phyloP scores from a whole-genome alignment of 495 filamentous ascomycete species.

The Neurospora pannonica region DNA sequence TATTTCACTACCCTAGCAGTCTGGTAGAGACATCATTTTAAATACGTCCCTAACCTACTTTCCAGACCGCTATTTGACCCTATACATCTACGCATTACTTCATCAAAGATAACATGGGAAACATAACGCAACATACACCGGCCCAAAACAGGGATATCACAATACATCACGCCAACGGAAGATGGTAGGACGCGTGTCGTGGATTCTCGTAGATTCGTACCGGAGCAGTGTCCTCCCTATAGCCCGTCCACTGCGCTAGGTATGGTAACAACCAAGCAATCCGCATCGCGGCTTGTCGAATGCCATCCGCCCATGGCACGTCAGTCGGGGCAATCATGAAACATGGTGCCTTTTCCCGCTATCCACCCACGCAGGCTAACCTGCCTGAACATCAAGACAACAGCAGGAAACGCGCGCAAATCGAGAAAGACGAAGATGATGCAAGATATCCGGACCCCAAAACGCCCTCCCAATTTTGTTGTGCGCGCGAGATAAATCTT shows the following conservation, averaged over 20 bases:
- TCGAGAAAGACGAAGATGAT: slow-evolving; percentile 42
- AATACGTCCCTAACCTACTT: not conserved
- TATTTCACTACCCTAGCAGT: not conserved
- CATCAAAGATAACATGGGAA: not conserved
- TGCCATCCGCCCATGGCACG: slow-evolving; percentile 19
- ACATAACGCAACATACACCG: not conserved
- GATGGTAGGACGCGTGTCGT: slow-evolving; percentile 17
- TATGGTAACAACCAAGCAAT: slow-evolving; percentile 47
- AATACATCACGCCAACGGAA: slow-evolving; percentile 1
- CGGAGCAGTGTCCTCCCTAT: slow-evolving; percentile 39
- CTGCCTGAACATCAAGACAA: slow-evolving; percentile 28
- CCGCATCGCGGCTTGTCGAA: slow-evolving; percentile 42
- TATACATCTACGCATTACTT: not conserved
- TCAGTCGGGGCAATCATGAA: slow-evolving; percentile 34
- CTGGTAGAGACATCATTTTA: not conserved
- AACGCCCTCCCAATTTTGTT: slow-evolving; percentile 44
- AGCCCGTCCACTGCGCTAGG: slow-evolving; percentile 32
- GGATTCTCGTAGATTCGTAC: slow-evolving; percentile 44
- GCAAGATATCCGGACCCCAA: slow-evolving; percentile 84
- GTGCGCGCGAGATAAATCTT: slow-evolving; percentile 37
- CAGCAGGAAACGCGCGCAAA: slow-evolving; percentile 20
- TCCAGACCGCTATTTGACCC: not conserved
- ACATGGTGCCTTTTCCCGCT: slow-evolving; percentile 39
- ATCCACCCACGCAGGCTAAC: slow-evolving; percentile 43
- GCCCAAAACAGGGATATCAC: not conserved